Conservation (phyloP, 345 rosid species). For the Kandelia obovata region DNA sequence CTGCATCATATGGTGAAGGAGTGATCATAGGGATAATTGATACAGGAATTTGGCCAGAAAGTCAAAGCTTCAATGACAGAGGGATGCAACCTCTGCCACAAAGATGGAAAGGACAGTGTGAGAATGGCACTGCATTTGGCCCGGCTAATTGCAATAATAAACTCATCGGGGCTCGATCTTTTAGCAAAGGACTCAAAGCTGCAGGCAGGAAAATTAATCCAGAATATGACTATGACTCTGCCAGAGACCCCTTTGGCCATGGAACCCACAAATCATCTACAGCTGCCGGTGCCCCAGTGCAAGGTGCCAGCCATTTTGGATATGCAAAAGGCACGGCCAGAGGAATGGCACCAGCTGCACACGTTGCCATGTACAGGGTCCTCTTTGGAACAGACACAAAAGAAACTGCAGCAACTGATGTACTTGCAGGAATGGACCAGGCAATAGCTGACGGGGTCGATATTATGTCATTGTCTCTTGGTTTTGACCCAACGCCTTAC, state of each 20-base stretch:
- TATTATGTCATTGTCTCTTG: constrained; percentile 55
- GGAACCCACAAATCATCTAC: constrained; percentile 27
- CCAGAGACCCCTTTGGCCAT: constrained; percentile 15
- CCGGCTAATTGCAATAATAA: constrained; percentile 15
- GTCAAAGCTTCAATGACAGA: constrained; percentile 14
- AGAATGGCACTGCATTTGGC: constrained; percentile 15
- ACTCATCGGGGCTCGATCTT: constrained; percentile 24
- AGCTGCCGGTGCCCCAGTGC: constrained; percentile 20
- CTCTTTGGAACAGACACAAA: constrained; percentile 19
- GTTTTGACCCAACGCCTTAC: constrained; percentile 32
- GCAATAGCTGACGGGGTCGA: constrained; percentile 66
- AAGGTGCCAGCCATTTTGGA: constrained; percentile 19
- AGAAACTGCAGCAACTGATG: constrained; percentile 37
- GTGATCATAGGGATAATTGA: constrained; percentile 20
- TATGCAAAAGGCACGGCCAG: constrained; percentile 26
- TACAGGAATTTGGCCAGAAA: constrained; percentile 26
- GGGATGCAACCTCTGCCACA: constrained; percentile 16
- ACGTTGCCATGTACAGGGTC: constrained; percentile 27
- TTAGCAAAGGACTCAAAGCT: constrained; percentile 26
- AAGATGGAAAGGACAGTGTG: constrained; percentile 25
- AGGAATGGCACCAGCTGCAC: constrained; percentile 24
- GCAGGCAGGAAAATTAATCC: constrained; percentile 24
- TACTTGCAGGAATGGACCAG: constrained; percentile 67
- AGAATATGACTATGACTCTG: constrained; percentile 21
- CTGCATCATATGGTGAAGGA: constrained; percentile 10